Evolutionary conservation across 148 eudicot species (phyloP).

Genomic region (Suaeda aralocaspica): DNA sequence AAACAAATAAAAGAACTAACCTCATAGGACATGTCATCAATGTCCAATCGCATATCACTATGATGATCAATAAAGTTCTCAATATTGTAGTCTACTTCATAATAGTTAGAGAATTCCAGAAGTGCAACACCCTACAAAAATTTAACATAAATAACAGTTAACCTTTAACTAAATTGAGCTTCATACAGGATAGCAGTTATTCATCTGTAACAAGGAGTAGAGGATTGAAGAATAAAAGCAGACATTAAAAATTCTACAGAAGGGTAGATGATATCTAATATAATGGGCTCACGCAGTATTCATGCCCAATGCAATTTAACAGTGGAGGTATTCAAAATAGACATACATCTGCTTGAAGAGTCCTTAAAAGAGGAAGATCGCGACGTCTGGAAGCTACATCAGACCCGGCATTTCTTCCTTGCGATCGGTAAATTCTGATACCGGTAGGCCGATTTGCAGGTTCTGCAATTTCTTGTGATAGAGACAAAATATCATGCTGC

Average conservation of each 20-base stretch:
- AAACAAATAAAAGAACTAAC: constrained; percentile 30
- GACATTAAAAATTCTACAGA: background rate
- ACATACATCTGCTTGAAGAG: constrained; percentile 74
- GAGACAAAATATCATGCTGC: constrained; percentile 28
- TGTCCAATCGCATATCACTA: constrained; percentile 89
- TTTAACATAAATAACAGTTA: background rate
- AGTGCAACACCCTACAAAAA: constrained; percentile 71
- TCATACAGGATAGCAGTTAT: background rate
- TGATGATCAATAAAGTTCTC: constrained; percentile 62
- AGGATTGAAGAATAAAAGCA: background rate
- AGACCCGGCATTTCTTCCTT: constrained; percentile 47
- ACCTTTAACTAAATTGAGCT: background rate
- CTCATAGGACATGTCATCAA: constrained; percentile 98
- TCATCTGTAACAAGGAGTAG: background rate
- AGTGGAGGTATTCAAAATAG: background rate
- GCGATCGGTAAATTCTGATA: constrained; percentile 57
- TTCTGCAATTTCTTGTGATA: constrained; percentile 44
- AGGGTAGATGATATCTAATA: background rate
- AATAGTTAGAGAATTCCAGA: constrained; percentile 56
- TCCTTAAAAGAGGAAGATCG: constrained; percentile 63
- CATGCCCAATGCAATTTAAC: constrained; percentile 1
- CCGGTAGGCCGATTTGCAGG: constrained; percentile 52
- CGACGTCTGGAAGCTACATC: constrained; percentile 56
- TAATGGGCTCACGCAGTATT: background rate
- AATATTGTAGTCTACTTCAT: constrained; percentile 45